Evolutionary conservation across 345 rosid species (phyloP), one percentile per base, ranked within the genome.

Genomic region (Acer negundo): DNA sequence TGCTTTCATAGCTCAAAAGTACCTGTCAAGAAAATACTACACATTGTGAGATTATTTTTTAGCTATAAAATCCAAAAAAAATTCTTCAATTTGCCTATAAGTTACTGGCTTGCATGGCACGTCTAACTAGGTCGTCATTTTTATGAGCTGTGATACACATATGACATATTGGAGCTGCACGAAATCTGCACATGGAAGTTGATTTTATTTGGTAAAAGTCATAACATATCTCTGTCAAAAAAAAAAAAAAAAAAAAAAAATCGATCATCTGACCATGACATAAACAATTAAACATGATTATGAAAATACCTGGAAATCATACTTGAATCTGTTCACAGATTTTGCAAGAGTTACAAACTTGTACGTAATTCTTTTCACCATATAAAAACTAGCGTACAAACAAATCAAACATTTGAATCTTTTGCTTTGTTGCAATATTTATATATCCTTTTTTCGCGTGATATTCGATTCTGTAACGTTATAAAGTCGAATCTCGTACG

Each of bases 341-440:
- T 19, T 44, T 47, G 62, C 70, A 19, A 19, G 26, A 74, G 67
- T 35, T 19, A 63, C 61, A 62, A 47, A 19, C 77, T 47, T 74
- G 47, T 28, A 63, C 26, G 77, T 74, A 59, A 59, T 74, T 63
- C 66, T 56, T 46, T 47, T 22, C 55, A 53, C 59, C 61, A 61
- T 47, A 4, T 26, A 47, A 67, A 73, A 64, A 74, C n/a, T 0
- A 42, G 24, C 17, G 17, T 44, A 73, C 68, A 62, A 73, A 73
- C 76, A 62, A 73, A 73, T 10, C 4, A 47, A 44, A 24, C 58
- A 44, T 62, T 67, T 44, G 24, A 62, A 62, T 73, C 40, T 1
- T 42, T 61, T 62, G 26, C 75, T 40, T 38, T 24, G 76, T 19
- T 44, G 24, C 58, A 5, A 44, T 35, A 35, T 35, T 35, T 35